phyloP scores from a whole-genome alignment of 164 flowering plant genomes.

The Annona cherimola region DNA sequence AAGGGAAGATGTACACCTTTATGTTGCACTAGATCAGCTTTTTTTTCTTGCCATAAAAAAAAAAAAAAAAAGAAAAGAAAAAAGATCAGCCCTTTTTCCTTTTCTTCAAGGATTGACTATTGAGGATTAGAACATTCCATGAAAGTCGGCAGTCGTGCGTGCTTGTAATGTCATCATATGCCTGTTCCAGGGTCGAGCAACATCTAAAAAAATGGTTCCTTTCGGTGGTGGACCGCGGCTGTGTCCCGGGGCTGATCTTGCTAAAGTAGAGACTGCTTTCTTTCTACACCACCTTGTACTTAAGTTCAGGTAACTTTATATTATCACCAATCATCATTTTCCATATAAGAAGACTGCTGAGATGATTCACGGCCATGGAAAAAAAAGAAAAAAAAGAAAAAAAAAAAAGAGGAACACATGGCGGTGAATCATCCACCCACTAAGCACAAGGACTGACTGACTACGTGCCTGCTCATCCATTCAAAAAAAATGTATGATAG shows the following conservation, averaged over 20 bases:
- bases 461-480: not conserved
- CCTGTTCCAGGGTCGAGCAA: conserved; percentile 34
- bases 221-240: conserved; percentile 73
- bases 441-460: not conserved
- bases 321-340: not conserved
- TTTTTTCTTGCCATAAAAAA: too few relatives aligned
- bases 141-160: not conserved
- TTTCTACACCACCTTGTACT: conserved; percentile 90
- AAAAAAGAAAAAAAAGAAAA: too few relatives aligned
- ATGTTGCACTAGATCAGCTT: too few relatives aligned
- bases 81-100: too few relatives aligned
- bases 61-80: too few relatives aligned
- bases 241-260: conserved; percentile 85
- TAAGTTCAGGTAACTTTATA: conserved; percentile 45
- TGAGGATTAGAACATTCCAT: not conserved
- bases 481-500: not conserved
- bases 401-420: not conserved
- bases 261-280: conserved; percentile 57
- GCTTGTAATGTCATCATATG: conserved; percentile 1
- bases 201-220: conserved; percentile 39
- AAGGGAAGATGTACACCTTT: too few relatives aligned
- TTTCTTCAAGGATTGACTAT: too few relatives aligned
- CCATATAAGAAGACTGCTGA: not conserved
- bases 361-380: not conserved
- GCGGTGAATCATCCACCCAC: not conserved